Evolutionary conservation across 2,329 filamentous ascomycete genomes (phyloP), one percentile per base, ranked within the genome.

Genomic region (Aspergillus viridinutans): DNA sequence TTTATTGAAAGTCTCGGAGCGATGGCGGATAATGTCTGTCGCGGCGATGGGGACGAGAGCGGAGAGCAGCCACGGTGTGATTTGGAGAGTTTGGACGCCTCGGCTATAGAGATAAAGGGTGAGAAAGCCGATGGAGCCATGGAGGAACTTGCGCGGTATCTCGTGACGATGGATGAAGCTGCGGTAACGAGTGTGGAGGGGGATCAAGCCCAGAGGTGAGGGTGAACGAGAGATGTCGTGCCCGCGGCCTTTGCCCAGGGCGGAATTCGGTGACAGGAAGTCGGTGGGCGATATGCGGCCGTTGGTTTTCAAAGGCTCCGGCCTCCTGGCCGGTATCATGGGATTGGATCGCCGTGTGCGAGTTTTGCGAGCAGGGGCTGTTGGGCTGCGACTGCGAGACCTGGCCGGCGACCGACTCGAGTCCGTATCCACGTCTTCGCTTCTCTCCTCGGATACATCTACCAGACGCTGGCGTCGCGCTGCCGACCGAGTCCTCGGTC

Each of bases 61-160:
- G 7, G 83, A 82, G 73, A 97, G 86, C 47, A 99, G 83, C 69
- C 89, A 91, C 0, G 94, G 93, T 47, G 92, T 88, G 52, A 99
- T 93, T 20, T 87, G 77, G 21, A 79, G 80, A 0, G 90, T 85
- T 72, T 96, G 92, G 4, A 88, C 84, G 56, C 92, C 93, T 26
- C 83, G 85, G 51, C 85, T 81, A 74, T 97, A 99, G 40, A 97
- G 83, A 78, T 88, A 90, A 49, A 96, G 83, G 21, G 93, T 91
- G 59, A 97, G 82, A 78, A 97, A 97, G 54, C 94, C 94, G 70
- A 99, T 99, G 50, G 92, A 97, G 56, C 97, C 90, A 73, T 99
- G 94, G 40, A 99, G 82, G 43, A 87, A 80, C 75, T 99, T 99
- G 67, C 94, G 88, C 9, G 94, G 94, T 53, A 99, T 92, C 77